These are phyloP conservation scores for Clonostachys solani DNA, from an alignment of 2,329 filamentous ascomycete genomes.

Conservation along the genomic window DNA sequence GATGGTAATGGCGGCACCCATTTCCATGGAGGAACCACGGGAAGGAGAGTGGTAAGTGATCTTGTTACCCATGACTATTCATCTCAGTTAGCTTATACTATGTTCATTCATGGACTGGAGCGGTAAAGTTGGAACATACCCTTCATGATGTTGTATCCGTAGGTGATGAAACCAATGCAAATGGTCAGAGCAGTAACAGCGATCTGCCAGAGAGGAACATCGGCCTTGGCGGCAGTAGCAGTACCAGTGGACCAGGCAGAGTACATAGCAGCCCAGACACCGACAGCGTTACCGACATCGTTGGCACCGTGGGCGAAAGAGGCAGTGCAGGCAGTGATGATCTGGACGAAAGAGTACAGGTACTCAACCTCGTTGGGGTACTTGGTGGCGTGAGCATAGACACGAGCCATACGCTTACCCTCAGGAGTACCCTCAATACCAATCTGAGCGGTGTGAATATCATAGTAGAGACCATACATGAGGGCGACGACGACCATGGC, in stretches of 20 bases:
- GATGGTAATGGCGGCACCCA: constrained; percentile 74
- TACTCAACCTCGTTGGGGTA: constrained; percentile 70
- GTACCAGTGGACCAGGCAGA: constrained; percentile 60
- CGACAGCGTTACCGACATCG: constrained; percentile 69
- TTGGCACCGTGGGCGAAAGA: constrained; percentile 76
- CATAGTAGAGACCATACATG: constrained; percentile 76
- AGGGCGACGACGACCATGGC: constrained; percentile 58
- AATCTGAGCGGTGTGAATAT: constrained; percentile 73
- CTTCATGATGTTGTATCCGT: constrained; percentile 84
- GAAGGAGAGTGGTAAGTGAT: constrained; percentile 64
- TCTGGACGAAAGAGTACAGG: constrained; percentile 62
- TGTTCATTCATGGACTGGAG: not conserved
- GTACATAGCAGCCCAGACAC: constrained; percentile 69
- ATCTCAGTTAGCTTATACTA: not conserved
- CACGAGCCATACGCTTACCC: constrained; percentile 64
- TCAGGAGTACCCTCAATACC: constrained; percentile 70
- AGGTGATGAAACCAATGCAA: constrained; percentile 65
- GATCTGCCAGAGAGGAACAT: constrained; percentile 71
- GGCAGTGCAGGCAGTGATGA: constrained; percentile 66
- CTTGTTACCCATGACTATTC: constrained; percentile 73
- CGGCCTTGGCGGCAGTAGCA: constrained; percentile 38
- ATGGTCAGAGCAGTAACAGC: constrained; percentile 62
- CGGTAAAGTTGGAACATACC: constrained; percentile 34
- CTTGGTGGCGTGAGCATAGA: constrained; percentile 60
- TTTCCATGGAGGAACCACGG: constrained; percentile 67